Conservation (phyloP, 441 rosid genomes). For the Raphanus hybrid region DNA sequence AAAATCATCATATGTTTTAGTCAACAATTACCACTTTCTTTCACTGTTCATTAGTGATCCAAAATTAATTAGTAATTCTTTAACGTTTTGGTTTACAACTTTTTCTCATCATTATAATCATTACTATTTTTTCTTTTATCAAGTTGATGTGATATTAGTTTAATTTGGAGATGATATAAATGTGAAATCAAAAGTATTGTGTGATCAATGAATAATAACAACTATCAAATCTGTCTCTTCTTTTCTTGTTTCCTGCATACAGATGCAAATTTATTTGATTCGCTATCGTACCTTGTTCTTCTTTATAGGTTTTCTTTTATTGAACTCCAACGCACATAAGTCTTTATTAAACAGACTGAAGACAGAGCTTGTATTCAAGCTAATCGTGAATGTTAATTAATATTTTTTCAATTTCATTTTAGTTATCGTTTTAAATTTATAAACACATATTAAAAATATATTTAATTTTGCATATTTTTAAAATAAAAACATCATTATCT, state of each 20-base stretch:
- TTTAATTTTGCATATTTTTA: too few relatives aligned
- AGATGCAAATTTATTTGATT: constrained; percentile 21
- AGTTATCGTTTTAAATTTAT: too few relatives aligned
- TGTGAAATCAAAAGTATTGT: constrained; percentile 8
- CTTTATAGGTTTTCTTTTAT: neutral
- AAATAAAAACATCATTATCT: too few relatives aligned
- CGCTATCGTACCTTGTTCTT: constrained; percentile 6
- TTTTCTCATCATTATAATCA: constrained; percentile 35
- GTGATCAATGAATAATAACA: constrained; percentile 43
- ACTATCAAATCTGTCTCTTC: constrained; percentile 42
- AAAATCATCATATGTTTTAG: constrained; percentile 33
- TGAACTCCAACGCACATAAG: neutral
- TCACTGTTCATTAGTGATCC: constrained; percentile 22
- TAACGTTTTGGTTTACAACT: constrained; percentile 16
- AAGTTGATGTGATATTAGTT: constrained; percentile 37
- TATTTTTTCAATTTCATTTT: too few relatives aligned
- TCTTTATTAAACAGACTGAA: neutral
- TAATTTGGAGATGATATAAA: constrained; percentile 4
- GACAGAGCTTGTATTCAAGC: neutral
- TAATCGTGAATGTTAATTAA: neutral
- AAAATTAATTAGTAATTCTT: neutral
- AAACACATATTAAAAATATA: too few relatives aligned
- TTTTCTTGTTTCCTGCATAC: constrained; percentile 11
- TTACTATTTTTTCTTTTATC: constrained; percentile 1
- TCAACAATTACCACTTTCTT: constrained; percentile 40